Percentiles rank a stretch among this genome's conserved stretches.
These are phyloP conservation scores for Daedaleopsis sinensis DNA, from an alignment of 768 basidiomycete genomes.

Conservation along the genomic window DNA sequence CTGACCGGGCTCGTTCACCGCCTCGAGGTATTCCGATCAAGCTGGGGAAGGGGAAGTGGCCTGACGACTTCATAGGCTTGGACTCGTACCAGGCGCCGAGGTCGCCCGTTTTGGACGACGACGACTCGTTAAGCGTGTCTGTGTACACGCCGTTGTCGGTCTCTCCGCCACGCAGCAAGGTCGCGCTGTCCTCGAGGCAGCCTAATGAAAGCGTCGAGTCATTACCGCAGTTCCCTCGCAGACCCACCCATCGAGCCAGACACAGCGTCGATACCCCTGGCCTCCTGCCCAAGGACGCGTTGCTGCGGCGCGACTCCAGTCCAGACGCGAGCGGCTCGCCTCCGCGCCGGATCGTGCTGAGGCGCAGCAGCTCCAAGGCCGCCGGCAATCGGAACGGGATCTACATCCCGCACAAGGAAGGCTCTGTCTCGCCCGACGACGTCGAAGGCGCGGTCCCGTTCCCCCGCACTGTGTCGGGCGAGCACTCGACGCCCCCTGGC, in stretches of 20 bases:
- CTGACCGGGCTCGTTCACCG: slow-evolving; percentile 30
- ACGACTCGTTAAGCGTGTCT: slow-evolving; percentile 25
- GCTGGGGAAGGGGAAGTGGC: slow-evolving; percentile 81
- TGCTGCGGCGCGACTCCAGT: slow-evolving; percentile 52
- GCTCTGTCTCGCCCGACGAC: slow-evolving; percentile 26
- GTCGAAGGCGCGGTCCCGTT: slow-evolving; percentile 59
- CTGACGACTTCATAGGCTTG: slow-evolving; percentile 66
- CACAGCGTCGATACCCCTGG: slow-evolving; percentile 60
- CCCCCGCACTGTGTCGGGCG: slow-evolving; percentile 61
- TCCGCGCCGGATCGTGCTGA: slow-evolving; percentile 49
- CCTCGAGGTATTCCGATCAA: slow-evolving; percentile 46
- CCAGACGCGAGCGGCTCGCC: slow-evolving; percentile 50
- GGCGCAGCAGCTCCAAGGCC: slow-evolving; percentile 61
- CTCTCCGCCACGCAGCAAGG: slow-evolving; percentile 53
- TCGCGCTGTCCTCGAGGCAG: slow-evolving; percentile 48
- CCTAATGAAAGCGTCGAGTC: slow-evolving; percentile 52
- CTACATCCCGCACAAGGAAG: slow-evolving; percentile 42
- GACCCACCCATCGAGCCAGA: slow-evolving; percentile 65
- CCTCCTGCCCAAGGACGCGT: slow-evolving; percentile 39
- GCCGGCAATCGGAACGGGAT: slow-evolving; percentile 48
- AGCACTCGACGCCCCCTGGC: slow-evolving; percentile 42
- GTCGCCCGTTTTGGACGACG: slow-evolving; percentile 22
- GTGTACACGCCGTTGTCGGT: slow-evolving; percentile 43
- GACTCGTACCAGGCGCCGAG: slow-evolving; percentile 46
- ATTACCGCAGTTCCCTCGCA: slow-evolving; percentile 51